phyloP scores from a whole-genome alignment of 495 filamentous ascomycete genomes.

The Ascobolus immersus region DNA sequence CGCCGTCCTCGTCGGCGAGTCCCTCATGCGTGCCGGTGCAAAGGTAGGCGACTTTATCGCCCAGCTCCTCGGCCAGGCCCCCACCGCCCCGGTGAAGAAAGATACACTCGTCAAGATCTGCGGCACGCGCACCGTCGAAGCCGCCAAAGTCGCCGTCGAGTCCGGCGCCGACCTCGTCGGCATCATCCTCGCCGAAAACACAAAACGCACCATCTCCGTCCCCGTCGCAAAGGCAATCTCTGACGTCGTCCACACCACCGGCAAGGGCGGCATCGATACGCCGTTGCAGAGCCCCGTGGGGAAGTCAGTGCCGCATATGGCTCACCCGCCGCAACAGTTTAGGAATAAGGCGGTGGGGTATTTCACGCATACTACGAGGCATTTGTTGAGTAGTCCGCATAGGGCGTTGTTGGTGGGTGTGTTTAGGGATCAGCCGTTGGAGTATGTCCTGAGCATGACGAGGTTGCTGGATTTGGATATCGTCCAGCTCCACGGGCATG shows the following conservation, averaged over 20 bases:
- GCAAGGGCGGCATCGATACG: slow-evolving; percentile 10
- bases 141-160: slow-evolving; percentile 52
- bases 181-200: slow-evolving; percentile 66
- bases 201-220: slow-evolving; percentile 50
- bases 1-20: slow-evolving; percentile 82
- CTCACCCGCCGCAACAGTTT: too few relatives aligned
- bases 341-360: too few relatives aligned
- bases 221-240: slow-evolving; percentile 63
- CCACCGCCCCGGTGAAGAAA: slow-evolving; percentile 19
- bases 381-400: slow-evolving; percentile 26
- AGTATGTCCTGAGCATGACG: slow-evolving; percentile 52
- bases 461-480: slow-evolving; percentile 57
- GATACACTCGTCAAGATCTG: slow-evolving; percentile 66
- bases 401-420: slow-evolving; percentile 74
- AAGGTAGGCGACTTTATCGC: slow-evolving; percentile 51
- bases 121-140: slow-evolving; percentile 67
- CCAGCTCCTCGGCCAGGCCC: slow-evolving; percentile 37
- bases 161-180: slow-evolving; percentile 80
- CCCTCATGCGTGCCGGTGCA: slow-evolving; percentile 69
- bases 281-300: too few relatives aligned
- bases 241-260: slow-evolving; percentile 37
- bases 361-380: too few relatives aligned
- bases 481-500: slow-evolving; percentile 74
- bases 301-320: too few relatives aligned
- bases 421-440: slow-evolving; percentile 71